Evolutionary conservation across 495 filamentous ascomycete genomes (phyloP).

Genomic region (Podospora comata): DNA sequence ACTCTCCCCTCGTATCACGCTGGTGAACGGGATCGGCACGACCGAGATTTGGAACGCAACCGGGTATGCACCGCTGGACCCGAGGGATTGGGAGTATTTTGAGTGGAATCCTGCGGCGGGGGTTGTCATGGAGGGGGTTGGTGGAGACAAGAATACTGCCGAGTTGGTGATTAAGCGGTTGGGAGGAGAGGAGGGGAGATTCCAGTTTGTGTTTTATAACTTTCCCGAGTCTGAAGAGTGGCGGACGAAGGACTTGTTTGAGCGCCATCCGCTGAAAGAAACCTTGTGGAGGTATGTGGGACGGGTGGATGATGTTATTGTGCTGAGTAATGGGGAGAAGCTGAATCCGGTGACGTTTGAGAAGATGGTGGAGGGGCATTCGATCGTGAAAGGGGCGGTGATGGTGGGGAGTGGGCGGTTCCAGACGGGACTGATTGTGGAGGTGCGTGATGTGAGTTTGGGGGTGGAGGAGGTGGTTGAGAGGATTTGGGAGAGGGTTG

Average conservation of each 20-base stretch:
- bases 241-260: conserved; percentile 51
- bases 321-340: conserved; percentile 57
- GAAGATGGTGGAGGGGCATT: conserved; percentile 34
- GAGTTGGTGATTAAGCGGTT: conserved; percentile 24
- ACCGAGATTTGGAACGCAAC: conserved; percentile 20
- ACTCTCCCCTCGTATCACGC: conserved; percentile 1
- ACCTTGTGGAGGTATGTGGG: conserved; percentile 47
- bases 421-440: conserved; percentile 47
- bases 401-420: conserved; percentile 45
- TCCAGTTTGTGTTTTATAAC: conserved; percentile 35
- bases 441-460: conserved; percentile 26
- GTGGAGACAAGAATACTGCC: conserved; percentile 11
- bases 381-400: conserved; percentile 39
- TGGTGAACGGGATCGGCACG: conserved; percentile 25
- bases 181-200: conserved; percentile 5
- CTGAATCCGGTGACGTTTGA: conserved; percentile 52
- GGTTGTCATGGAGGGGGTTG: conserved; percentile 28
- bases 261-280: conserved; percentile 39
- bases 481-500: conserved; percentile 24
- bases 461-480: conserved; percentile 10
- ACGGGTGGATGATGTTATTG: conserved; percentile 54
- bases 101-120: conserved; percentile 26
- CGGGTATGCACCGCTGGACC: conserved; percentile 7
- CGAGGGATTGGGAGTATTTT: conserved; percentile 27
- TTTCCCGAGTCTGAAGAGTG: conserved; percentile 48